Conservation (phyloP, 805 yeast species). For the Candida stauntonica region DNA sequence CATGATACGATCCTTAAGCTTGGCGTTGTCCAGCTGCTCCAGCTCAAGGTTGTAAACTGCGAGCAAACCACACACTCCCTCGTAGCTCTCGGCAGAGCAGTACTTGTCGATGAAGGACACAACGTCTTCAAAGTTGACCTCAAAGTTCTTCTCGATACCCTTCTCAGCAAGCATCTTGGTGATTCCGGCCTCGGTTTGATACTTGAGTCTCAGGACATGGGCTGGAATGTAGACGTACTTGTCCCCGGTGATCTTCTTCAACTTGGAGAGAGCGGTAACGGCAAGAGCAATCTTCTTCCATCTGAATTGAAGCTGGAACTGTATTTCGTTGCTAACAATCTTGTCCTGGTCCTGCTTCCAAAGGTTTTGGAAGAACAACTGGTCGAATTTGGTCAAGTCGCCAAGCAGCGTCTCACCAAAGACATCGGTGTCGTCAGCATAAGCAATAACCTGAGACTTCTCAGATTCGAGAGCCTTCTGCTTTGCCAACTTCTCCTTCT, state of each 20-base stretch:
- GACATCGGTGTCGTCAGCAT: slow-evolving; percentile 50
- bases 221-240: slow-evolving; percentile 18
- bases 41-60: slow-evolving; percentile 16
- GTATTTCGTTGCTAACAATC: slow-evolving; percentile 23
- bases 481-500: slow-evolving; percentile 38
- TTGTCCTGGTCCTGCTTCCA: slow-evolving; percentile 42
- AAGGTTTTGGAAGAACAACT: slow-evolving; percentile 37
- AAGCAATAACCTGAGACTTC: slow-evolving; percentile 37
- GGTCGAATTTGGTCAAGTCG: slow-evolving; percentile 41
- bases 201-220: slow-evolving; percentile 21
- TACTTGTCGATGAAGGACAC: slow-evolving; percentile 13
- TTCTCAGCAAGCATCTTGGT: slow-evolving; percentile 23
- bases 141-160: slow-evolving; percentile 24
- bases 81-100: slow-evolving; percentile 8
- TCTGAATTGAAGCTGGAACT: slow-evolving; percentile 22
- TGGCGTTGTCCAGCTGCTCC: slow-evolving; percentile 17
- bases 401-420: slow-evolving; percentile 47
- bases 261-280: slow-evolving; percentile 18
- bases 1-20: slow-evolving; percentile 14
- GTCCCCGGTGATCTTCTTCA: slow-evolving; percentile 19
- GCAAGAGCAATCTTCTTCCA: slow-evolving; percentile 25
- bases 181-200: slow-evolving; percentile 19
- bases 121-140: slow-evolving; percentile 15
- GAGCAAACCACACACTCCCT: slow-evolving; percentile 16
- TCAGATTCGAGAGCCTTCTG: slow-evolving; percentile 51